Evolutionary conservation across 129 eudicot genomes (phyloP).

Genomic region (Artemisia tridentata): DNA sequence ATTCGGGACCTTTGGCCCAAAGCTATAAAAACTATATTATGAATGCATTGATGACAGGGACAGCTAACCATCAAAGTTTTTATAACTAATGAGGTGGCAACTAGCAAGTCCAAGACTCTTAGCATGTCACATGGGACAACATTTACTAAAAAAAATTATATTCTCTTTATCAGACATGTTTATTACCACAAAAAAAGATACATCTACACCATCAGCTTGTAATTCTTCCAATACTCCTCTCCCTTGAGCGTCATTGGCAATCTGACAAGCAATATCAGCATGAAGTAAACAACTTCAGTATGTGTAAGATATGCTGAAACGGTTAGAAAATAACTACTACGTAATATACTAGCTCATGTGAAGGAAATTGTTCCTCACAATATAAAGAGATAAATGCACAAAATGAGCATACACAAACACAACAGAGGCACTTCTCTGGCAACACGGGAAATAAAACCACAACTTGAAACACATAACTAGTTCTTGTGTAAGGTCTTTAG

Average conservation of each 20-base stretch:
- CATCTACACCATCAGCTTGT: constrained; percentile 82
- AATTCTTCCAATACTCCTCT: constrained; percentile 76
- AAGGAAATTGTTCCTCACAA: not conserved
- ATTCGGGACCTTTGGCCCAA: not conserved
- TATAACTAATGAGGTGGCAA: not conserved
- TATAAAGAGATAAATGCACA: not conserved
- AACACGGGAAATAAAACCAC: not conserved
- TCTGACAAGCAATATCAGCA: constrained; percentile 38
- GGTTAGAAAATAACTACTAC: not conserved
- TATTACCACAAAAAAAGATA: constrained; percentile 71
- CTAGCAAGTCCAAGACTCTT: not conserved
- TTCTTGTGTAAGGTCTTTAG: not conserved
- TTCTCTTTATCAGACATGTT: not conserved
- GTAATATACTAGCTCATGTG: not conserved
- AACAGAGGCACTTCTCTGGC: not conserved
- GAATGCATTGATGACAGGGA: constrained; percentile 5
- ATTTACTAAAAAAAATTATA: not conserved
- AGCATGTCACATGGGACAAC: constrained; percentile 3
- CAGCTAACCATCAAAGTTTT: not conserved
- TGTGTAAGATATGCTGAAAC: constrained; percentile 12
- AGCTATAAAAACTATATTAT: not conserved
- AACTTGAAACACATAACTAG: constrained; percentile 15
- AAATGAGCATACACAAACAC: constrained; percentile 8
- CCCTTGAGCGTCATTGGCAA: constrained; percentile 88
- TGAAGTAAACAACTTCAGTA: not conserved